Evolutionary conservation across 768 basidiomycete genomes (phyloP), one percentile per base, ranked within the genome.

Genomic region (Podaxis carcinomalis): DNA sequence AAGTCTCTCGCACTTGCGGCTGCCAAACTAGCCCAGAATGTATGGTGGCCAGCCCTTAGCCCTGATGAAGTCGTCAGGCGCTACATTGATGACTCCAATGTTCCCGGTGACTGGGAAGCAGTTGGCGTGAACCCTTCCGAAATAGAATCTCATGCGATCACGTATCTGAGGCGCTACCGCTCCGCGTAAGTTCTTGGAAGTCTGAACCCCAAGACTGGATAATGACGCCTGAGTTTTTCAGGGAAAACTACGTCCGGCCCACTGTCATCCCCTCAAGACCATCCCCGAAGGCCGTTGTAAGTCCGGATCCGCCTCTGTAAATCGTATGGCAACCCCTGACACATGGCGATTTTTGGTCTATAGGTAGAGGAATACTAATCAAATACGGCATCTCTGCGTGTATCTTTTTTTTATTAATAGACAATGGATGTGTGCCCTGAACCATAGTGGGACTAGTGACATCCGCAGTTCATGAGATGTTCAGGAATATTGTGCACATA

Each of bases 11-110:
- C 94, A 40, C 74, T 82, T 35, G 68, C 80, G 6, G 72, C 92
- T 40, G 81, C 94, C 3, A 85, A 78, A 65, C 72, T 80, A 51
- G 80, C 82, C n/a, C 76, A 90, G 85, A 70, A 73, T 66, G 62
- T 80, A 74, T 99, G 94, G 95, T 98, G 95, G 95, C 95, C 95
- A 11, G 82, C 90, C 39, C 79, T 97, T 53, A 86, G 83, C 70
- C 92, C 94, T 1, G 96, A 99, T 71, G 95, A 97, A 73, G 88
- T 99, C 21, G 82, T 84, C 68, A 81, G 97, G 68, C 84, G 93
- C 62, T 97, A 85, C 72, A 84, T 98, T 66, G 83, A 94, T 75
- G 95, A 98, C 73, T 78, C 78, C 39, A 82, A 86, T 59, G 83
- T 78, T 61, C 80, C 78, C 19, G 92, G 92, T 23, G 89, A 89